Evolutionary conservation across 2,329 filamentous ascomycete genomes (phyloP).

Genomic region (Aspergillus sp.): DNA sequence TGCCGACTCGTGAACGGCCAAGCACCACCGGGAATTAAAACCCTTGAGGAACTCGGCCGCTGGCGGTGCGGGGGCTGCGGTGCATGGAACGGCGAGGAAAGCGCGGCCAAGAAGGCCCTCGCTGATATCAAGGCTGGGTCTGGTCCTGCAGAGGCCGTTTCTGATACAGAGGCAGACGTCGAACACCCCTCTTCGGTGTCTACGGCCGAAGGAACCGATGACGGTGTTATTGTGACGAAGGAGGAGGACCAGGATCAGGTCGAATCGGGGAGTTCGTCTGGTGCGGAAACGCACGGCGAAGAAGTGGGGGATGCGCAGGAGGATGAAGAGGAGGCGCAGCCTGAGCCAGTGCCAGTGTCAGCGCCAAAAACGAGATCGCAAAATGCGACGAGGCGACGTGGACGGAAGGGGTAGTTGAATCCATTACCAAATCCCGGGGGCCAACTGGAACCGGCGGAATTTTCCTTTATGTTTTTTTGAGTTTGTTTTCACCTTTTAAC

Average conservation of each 20-base stretch:
- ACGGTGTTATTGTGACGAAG: slow-evolving; percentile 26
- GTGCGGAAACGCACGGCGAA: slow-evolving; percentile 19
- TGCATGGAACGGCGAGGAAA: slow-evolving; percentile 76
- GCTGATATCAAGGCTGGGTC: slow-evolving; percentile 55
- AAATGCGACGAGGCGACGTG: slow-evolving; percentile 19
- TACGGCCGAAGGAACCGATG: slow-evolving; percentile 24
- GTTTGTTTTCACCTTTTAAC: neutral
- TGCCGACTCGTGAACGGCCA: slow-evolving; percentile 94
- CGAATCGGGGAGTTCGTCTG: slow-evolving; percentile 22
- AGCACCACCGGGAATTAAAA: slow-evolving; percentile 81
- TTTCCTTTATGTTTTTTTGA: neutral
- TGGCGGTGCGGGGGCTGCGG: slow-evolving; percentile 92
- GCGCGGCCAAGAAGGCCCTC: slow-evolving; percentile 71
- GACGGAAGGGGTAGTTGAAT: slow-evolving; percentile 22
- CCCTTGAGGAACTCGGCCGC: slow-evolving; percentile 73
- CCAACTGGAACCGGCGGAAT: too few species aligned
- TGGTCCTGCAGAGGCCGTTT: slow-evolving; percentile 20
- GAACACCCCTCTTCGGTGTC: slow-evolving; percentile 23
- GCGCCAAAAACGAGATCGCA: slow-evolving; percentile 20
- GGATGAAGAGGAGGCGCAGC: too few species aligned
- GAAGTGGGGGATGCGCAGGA: neutral
- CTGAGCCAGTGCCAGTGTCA: slow-evolving; percentile 1
- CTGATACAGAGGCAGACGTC: slow-evolving; percentile 22
- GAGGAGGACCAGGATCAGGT: slow-evolving; percentile 31
- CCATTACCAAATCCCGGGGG: too few species aligned